A percentile compares a stretch with the other conserved stretches of the same genome.
These are phyloP conservation scores for Sclerospora graminicola DNA, from an alignment of 352 stramenopile species.

Conservation along the genomic window DNA sequence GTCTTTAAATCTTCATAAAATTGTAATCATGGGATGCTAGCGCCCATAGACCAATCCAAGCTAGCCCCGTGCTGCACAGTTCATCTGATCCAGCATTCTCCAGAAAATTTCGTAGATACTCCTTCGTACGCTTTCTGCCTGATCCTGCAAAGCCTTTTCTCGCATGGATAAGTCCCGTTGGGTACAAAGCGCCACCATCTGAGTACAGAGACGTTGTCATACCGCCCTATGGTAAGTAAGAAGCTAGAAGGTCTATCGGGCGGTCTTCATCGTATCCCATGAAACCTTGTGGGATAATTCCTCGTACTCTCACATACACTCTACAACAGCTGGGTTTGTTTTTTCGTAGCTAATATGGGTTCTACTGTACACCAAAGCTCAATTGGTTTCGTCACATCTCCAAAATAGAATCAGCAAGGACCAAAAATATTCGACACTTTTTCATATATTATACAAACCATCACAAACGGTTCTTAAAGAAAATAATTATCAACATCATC, in stretches of 20 bases:
- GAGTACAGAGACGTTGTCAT: conserved; percentile 91
- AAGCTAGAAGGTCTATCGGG: conserved; percentile 96
- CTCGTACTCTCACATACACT: too few species aligned
- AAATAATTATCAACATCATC: too few species aligned
- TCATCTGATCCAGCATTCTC: conserved; percentile 89
- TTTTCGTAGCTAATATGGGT: too few species aligned
- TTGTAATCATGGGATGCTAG: conserved; percentile 90
- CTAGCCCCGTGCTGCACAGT: conserved; percentile 96
- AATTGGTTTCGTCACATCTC: too few species aligned
- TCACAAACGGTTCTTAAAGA: too few species aligned
- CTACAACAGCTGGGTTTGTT: too few species aligned
- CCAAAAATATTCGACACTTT: too few species aligned
- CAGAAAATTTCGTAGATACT: conserved; percentile 76
- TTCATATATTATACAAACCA: too few species aligned
- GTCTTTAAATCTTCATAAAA: conserved; percentile 98
- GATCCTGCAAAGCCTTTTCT: conserved; percentile 88
- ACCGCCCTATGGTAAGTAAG: conserved; percentile 92
- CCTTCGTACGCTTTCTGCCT: conserved; percentile 72
- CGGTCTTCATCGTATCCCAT: too few species aligned
- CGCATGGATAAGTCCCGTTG: conserved; percentile 97
- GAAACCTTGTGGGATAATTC: too few species aligned
- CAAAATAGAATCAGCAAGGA: too few species aligned
- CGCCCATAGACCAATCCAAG: conserved; percentile 92
- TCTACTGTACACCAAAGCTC: too few species aligned
- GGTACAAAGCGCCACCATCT: conserved; percentile 96